Percentiles rank a stretch among this genome's conserved stretches.
These are phyloP conservation scores for Candida michaelii DNA, from an alignment of 805 yeast genomes.

Conservation along the genomic window DNA sequence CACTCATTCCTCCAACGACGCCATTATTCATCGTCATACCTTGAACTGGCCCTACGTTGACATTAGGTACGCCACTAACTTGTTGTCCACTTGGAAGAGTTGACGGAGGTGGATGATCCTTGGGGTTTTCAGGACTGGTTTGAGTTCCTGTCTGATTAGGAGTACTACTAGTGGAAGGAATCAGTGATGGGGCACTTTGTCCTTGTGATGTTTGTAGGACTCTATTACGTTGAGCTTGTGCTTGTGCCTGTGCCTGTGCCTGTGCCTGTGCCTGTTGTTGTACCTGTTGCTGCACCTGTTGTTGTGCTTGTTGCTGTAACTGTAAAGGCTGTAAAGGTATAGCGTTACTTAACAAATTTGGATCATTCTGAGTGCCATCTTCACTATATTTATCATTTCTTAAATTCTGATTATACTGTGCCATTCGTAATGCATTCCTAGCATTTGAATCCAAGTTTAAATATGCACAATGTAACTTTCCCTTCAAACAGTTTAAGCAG, in stretches of 20 bases:
- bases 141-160: not conserved
- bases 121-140: conserved; percentile 1
- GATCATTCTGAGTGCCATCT: conserved; percentile 6
- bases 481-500: conserved; percentile 48
- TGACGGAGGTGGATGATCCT: not conserved
- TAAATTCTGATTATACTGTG: conserved; percentile 45
- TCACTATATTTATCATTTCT: conserved; percentile 24
- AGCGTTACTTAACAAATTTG: not conserved
- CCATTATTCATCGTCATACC: conserved; percentile 1
- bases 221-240: not conserved
- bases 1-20: not conserved
- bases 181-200: not conserved
- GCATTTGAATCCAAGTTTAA: conserved; percentile 49
- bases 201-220: not conserved
- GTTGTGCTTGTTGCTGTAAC: conserved; percentile 16
- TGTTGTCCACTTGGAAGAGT: not conserved
- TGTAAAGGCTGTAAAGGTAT: not conserved
- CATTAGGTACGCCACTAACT: not conserved
- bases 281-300: not conserved
- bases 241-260: conserved; percentile 1
- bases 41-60: not conserved
- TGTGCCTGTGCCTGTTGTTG: not conserved
- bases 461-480: conserved; percentile 47
- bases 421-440: conserved; percentile 48
- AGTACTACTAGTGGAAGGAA: not conserved